Base-by-base conservation (phyloP, 164 flowering plant genomes). In the Vitis cinerea region DNA sequence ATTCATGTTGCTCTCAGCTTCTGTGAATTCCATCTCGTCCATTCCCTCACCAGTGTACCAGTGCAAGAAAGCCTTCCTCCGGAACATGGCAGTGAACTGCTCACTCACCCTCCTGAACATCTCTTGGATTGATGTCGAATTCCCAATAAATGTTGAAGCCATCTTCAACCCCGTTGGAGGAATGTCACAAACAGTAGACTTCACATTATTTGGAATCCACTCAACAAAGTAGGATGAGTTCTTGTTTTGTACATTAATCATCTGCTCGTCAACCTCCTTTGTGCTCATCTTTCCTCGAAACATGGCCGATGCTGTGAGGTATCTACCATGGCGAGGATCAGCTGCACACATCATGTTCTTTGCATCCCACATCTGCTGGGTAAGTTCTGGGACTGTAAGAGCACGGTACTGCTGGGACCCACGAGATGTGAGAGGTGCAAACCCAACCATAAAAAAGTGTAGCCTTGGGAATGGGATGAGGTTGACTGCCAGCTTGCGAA, bases 81-180 rank as follows among this genome's bases (percentile, higher is more conserved):
- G 73, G 71, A 82, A 82, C 85, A 83, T 83, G 44, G 83, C 83
- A n/a, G 86, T 83, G 66, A 83, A 83, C 47, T 83, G 86, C 82
- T 80, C 86, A 8, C 83, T 80, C 8, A 83, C 86, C 37, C 86
- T 72, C 68, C 86, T 63, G 72, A 80, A 80, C 83, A 80, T 80
- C 72, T 79, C 82, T 37, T 37, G 44, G 44, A 37, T 37, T 3
- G 44, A 37, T 37, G 44, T 37, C 44, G 44, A 37, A 75, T 83
- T 83, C 14, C 86, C 86, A 50, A 83, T 78, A 31, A 83, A 83
- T 19, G 86, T 83, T 1, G 86, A 78, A 1, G 86, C 81, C 83
- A 83, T 83, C 56, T 76, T 80, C 79, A 83, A 69, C 27, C 86
- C 86, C 9, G 76, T 83, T 0, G 86, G 86, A 13, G 86, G 83